Conservation (phyloP, 2,329 filamentous ascomycete genomes). For the Penicillium griseofulvum region DNA sequence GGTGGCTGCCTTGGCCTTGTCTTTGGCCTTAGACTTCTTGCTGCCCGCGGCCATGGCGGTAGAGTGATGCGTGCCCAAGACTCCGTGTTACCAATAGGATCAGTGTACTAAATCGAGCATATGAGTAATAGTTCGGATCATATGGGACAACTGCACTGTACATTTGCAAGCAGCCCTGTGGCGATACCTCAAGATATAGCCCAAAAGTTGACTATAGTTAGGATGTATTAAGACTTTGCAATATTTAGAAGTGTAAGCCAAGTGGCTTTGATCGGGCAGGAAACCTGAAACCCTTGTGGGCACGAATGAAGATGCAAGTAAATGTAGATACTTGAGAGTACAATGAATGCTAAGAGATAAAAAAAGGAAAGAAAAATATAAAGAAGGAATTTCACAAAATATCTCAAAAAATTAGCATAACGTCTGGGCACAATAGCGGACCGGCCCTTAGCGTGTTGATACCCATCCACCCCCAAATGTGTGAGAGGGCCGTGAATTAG, state of each 20-base stretch:
- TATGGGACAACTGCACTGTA: conserved; percentile 30
- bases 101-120: conserved; percentile 17
- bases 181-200: conserved; percentile 33
- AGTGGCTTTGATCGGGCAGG: conserved; percentile 20
- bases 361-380: conserved; percentile 10
- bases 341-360: conserved; percentile 15
- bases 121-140: conserved; percentile 30
- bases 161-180: conserved; percentile 31
- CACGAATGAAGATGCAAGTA: conserved; percentile 34
- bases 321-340: conserved; percentile 26
- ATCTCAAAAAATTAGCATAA: conserved; percentile 11
- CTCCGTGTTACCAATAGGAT: conserved; percentile 37
- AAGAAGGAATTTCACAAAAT: conserved; percentile 12
- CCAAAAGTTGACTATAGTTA: conserved; percentile 23
- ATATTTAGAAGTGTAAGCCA: conserved; percentile 18
- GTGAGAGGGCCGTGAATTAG: conserved; percentile 14
- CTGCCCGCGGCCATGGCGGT: conserved; percentile 29
- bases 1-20: conserved; percentile 27
- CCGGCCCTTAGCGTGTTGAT: conserved; percentile 26
- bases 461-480: conserved; percentile 18
- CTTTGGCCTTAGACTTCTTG: conserved; percentile 33
- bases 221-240: conserved; percentile 17
- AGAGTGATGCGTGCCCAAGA: conserved; percentile 33
- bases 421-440: conserved; percentile 16
- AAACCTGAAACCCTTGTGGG: conserved; percentile 22